These are phyloP conservation scores for Strobilomyces echinocephalus DNA, from an alignment of 768 basidiomycete species.

Conservation along the genomic window DNA sequence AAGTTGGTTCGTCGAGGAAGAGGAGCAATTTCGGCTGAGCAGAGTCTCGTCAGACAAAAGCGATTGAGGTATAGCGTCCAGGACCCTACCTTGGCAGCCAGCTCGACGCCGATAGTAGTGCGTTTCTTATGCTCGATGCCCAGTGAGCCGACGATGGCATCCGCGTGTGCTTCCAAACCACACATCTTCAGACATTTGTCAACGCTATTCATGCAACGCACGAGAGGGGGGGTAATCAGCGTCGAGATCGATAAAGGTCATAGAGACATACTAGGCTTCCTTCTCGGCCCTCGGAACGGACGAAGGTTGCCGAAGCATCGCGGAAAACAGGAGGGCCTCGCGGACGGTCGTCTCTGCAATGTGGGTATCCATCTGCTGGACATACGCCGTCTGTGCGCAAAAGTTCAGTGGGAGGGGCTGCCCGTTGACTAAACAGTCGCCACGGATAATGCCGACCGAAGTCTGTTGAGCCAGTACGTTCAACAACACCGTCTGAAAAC, in stretches of 20 bases:
- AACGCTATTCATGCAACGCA: constrained; percentile 32
- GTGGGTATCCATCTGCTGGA: constrained; percentile 81
- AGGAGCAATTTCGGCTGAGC: constrained; percentile 42
- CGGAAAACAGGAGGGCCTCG: constrained; percentile 78
- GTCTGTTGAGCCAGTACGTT: constrained; percentile 38
- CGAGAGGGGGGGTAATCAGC: neutral
- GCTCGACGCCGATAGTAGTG: constrained; percentile 56
- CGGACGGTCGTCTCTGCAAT: constrained; percentile 70
- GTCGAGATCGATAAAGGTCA: neutral
- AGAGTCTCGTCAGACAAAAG: neutral
- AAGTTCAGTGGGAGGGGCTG: constrained; percentile 52
- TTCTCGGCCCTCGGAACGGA: constrained; percentile 65
- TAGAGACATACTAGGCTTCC: constrained; percentile 61
- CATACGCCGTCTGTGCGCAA: constrained; percentile 48
- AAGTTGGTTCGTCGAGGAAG: constrained; percentile 61
- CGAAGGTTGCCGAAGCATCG: constrained; percentile 69
- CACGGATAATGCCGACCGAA: neutral
- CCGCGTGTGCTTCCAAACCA: constrained; percentile 55
- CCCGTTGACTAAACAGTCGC: constrained; percentile 38
- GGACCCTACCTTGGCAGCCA: constrained; percentile 45
- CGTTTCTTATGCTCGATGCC: constrained; percentile 49
- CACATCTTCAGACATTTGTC: constrained; percentile 62
- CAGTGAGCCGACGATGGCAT: constrained; percentile 60
- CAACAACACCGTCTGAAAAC: constrained; percentile 48
- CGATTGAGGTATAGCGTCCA: neutral